Evolutionary conservation across 441 rosid genomes (phyloP).

Genomic region (Macaranga tanarius): DNA sequence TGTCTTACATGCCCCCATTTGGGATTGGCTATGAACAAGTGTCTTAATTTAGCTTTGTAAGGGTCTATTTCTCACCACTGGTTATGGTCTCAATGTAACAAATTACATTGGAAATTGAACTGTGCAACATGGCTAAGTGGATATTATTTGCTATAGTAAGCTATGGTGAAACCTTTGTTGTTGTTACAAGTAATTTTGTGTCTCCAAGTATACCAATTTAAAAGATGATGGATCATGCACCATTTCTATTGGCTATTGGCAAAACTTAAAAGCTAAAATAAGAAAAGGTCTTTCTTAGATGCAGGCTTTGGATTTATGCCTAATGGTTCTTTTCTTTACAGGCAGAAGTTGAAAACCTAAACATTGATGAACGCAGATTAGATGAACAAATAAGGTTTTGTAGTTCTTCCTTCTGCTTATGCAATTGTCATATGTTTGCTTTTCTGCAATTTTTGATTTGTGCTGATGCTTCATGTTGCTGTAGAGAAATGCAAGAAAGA

Average conservation of each 20-base stretch:
- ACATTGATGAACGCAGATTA: slow-evolving; percentile 58
- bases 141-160: neutral
- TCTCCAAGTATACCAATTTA: neutral
- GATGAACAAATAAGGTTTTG: slow-evolving; percentile 82
- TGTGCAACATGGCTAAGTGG: neutral
- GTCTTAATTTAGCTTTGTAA: neutral
- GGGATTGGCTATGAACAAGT: neutral
- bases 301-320: slow-evolving; percentile 8
- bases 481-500: slow-evolving; percentile 89
- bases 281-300: neutral
- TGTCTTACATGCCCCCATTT: neutral
- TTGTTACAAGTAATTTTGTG: neutral
- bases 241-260: slow-evolving; percentile 2
- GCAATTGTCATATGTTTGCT: slow-evolving; percentile 18
- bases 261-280: neutral
- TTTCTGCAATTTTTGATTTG: slow-evolving; percentile 12
- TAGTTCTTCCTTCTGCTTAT: slow-evolving; percentile 19
- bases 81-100: neutral
- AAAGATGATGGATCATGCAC: neutral
- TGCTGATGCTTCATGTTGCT: slow-evolving; percentile 36
- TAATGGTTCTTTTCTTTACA: slow-evolving; percentile 28
- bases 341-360: slow-evolving; percentile 82
- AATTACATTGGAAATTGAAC: neutral
- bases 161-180: neutral
- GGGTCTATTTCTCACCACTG: neutral